A percentile compares a stretch with the other conserved stretches of the same genome.
Evolutionary conservation across 23 red algal species (phyloP).

Genomic region (Gracilaria domingensis): DNA sequence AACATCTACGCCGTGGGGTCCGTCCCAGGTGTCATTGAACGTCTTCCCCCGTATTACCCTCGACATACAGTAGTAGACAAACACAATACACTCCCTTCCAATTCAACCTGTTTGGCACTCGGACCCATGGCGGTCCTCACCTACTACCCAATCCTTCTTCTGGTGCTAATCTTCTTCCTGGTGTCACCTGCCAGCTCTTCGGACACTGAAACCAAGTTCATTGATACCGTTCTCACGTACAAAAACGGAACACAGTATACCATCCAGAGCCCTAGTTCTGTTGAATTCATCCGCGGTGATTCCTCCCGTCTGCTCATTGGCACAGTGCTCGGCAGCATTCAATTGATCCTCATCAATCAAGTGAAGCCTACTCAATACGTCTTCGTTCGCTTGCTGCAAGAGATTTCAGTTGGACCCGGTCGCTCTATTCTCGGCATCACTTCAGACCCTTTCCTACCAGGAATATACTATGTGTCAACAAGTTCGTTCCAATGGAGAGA

Average conservation of each 20-base stretch:
- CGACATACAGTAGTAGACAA: too few relatives aligned
- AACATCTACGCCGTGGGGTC: too few relatives aligned
- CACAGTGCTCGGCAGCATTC: not conserved
- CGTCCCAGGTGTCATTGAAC: too few relatives aligned
- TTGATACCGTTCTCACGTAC: not conserved
- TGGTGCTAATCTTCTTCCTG: not conserved
- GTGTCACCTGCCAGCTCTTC: not conserved
- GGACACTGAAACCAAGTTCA: not conserved
- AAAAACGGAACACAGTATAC: not conserved
- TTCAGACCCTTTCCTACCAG: slow-evolving; percentile 12
- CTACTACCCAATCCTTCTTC: not conserved
- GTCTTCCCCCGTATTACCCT: too few relatives aligned
- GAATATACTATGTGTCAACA: slow-evolving; percentile 22
- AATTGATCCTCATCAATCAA: slow-evolving; percentile 11
- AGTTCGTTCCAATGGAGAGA: slow-evolving; percentile 6
- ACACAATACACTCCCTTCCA: too few relatives aligned
- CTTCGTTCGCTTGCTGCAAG: not conserved
- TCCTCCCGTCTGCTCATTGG: slow-evolving; percentile 30
- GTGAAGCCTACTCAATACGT: not conserved
- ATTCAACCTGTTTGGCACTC: not conserved
- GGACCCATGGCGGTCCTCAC: not conserved
- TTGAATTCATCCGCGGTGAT: slow-evolving; percentile 16
- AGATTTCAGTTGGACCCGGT: slow-evolving; percentile 28
- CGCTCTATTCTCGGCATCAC: slow-evolving; percentile 17
- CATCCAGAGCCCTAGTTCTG: not conserved